A percentile compares a stretch with the other conserved stretches of the same genome.
Conservation (phyloP, 176 grass and related monocot species). For the Avena eriantha region DNA sequence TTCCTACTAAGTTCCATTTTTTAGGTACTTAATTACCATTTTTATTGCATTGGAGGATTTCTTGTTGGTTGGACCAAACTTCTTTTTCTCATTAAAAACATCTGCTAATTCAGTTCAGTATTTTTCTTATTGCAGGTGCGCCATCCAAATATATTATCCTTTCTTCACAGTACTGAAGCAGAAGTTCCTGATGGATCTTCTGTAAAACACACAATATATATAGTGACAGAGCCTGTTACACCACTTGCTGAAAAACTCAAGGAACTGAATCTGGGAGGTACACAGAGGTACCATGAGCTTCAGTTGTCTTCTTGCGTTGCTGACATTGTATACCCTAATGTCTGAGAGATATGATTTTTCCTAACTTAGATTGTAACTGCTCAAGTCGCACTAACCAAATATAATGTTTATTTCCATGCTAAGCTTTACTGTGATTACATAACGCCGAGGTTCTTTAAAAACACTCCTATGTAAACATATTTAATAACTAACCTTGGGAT, state of each 20-base stretch:
- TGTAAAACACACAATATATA: slow-evolving; percentile 87
- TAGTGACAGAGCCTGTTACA: slow-evolving; percentile 95
- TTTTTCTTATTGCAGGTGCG: slow-evolving; percentile 72
- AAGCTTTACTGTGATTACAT: background rate
- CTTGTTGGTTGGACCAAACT: slow-evolving; percentile 2
- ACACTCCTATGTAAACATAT: background rate
- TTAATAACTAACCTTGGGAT: slow-evolving; percentile 3
- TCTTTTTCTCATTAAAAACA: background rate
- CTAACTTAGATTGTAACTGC: slow-evolving; percentile 16
- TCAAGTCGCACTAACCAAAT: background rate
- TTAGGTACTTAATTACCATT: background rate
- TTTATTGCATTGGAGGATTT: background rate
- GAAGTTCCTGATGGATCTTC: slow-evolving; percentile 82
- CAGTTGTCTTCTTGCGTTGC: slow-evolving; percentile 37
- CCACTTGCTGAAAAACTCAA: slow-evolving; percentile 94
- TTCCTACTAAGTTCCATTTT: background rate
- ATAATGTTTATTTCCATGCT: background rate
- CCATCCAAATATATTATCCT: slow-evolving; percentile 99
- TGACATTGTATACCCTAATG: background rate
- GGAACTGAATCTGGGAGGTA: slow-evolving; percentile 86
- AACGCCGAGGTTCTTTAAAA: background rate
- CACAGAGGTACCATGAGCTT: slow-evolving; percentile 75
- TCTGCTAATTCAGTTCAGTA: slow-evolving; percentile 30
- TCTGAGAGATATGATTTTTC: slow-evolving; percentile 6
- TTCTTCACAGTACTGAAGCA: slow-evolving; percentile 95